Base-by-base conservation (phyloP, 2,329 filamentous ascomycete species). In the Botryotinia convoluta region DNA sequence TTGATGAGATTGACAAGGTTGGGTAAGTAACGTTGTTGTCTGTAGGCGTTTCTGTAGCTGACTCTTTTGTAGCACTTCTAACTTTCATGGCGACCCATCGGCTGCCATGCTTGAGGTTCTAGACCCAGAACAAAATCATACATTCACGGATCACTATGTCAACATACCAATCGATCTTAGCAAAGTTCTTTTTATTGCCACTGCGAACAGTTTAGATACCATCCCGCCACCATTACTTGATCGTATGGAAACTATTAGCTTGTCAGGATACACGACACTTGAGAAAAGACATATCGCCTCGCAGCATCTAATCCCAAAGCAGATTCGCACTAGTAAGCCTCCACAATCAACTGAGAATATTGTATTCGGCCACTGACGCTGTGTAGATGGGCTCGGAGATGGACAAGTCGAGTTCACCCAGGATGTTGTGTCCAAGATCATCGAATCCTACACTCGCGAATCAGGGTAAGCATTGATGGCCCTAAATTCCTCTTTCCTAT, bases 1-100 rank as follows among this genome's bases (percentile, higher is more conserved):
- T 99, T 20, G 96, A 99, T 80, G 96, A 99, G 84, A 98, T 99
- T 78, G 96, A 99, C 86, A 99, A 99, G 86, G 89, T 99, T 75
- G 94, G 80, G 79, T 81, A 72, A 76, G 79, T 78, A 71, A 44
- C 51, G 32, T 71, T 67, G 29, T 59, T n/a, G 22, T 62, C 29
- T 45, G 39, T 48, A 48, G 20, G 37, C 57, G n/a, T 32, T 42
- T 48, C 32, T 42, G 26, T 42, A 62, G 51, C 16, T 64, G 69
- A 75, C 69, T 71, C 44, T 37, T 61, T 59, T 61, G 37, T 69
- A 80, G 95, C 76, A 90, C 91, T 74, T 91, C 93, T 51, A 98
- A 95, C 81, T 92, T 96, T 82, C 95, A 99, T 77, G 96, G 96
- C 59, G 96, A 99, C 80, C 96, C 96, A 5, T 97, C 94, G 32